These are phyloP conservation scores for Trichophyton equinum DNA, from an alignment of 2,329 filamentous ascomycete species.

Conservation along the genomic window DNA sequence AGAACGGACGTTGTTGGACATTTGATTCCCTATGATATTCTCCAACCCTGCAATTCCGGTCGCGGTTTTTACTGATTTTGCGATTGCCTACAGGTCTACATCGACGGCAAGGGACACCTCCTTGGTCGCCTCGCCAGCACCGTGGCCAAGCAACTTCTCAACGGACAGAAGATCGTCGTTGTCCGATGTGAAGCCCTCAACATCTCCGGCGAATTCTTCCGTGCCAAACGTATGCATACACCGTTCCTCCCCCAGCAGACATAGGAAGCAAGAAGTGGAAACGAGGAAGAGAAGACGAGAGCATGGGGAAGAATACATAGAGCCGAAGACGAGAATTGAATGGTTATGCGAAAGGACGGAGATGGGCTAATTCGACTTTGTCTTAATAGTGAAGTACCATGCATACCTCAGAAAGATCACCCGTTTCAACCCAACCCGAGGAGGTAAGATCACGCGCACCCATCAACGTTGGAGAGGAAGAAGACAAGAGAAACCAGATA, in stretches of 20 bases:
- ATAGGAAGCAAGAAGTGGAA: background rate
- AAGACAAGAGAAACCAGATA: background rate
- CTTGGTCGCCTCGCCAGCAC: slow-evolving; percentile 97
- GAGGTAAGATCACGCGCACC: slow-evolving; percentile 52
- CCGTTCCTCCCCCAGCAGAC: slow-evolving; percentile 10
- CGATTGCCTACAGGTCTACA: slow-evolving; percentile 62
- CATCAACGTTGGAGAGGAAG: too few relatives aligned
- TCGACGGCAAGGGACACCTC: slow-evolving; percentile 99
- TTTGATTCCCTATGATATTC: too few relatives aligned
- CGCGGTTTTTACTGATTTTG: slow-evolving; percentile 24
- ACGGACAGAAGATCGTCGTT: slow-evolving; percentile 97
- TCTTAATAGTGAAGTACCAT: slow-evolving; percentile 89
- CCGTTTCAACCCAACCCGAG: slow-evolving; percentile 97
- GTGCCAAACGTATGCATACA: slow-evolving; percentile 81
- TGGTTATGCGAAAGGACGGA: background rate
- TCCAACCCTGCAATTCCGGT: background rate
- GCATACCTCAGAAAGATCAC: slow-evolving; percentile 99
- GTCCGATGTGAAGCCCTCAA: slow-evolving; percentile 98
- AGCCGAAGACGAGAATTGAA: background rate
- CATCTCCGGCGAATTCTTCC: slow-evolving; percentile 99
- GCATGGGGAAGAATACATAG: slow-evolving; percentile 1
- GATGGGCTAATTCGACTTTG: background rate
- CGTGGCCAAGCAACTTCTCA: slow-evolving; percentile 97
- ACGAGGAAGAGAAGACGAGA: background rate
- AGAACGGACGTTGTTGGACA: background rate